phyloP scores from a whole-genome alignment of 2,329 filamentous ascomycete species.

The Alternaria triticimaculans region DNA sequence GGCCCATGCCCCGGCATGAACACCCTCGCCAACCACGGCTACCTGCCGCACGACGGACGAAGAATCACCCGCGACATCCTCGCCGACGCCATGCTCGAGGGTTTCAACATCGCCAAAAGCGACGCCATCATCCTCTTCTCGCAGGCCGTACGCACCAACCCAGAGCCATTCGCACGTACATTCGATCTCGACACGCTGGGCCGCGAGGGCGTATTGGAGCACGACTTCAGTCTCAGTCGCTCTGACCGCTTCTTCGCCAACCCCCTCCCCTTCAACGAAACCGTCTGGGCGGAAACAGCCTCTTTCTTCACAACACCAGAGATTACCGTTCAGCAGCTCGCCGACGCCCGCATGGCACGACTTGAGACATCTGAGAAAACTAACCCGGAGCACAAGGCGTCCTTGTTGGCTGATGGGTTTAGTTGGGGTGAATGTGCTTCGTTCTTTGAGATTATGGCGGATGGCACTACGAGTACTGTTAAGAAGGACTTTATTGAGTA shows the following conservation, averaged over 20 bases:
- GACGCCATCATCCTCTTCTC: slow-evolving; percentile 13
- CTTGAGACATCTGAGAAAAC: slow-evolving; percentile 8
- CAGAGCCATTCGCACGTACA: slow-evolving; percentile 1
- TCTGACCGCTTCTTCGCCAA: slow-evolving; percentile 11
- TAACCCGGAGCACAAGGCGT: slow-evolving; percentile 10
- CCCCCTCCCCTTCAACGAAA: slow-evolving; percentile 12
- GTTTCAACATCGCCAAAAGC: slow-evolving; percentile 12
- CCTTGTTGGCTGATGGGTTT: slow-evolving; percentile 5
- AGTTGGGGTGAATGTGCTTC: slow-evolving; percentile 14
- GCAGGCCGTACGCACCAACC: slow-evolving; percentile 10
- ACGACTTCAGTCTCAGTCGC: slow-evolving; percentile 13
- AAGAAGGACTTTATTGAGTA: slow-evolving; percentile 15
- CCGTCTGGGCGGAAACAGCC: slow-evolving; percentile 9
- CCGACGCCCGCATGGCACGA: background rate
- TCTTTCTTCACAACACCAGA: slow-evolving; percentile 7
- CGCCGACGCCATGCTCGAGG: slow-evolving; percentile 10
- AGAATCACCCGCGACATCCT: slow-evolving; percentile 8
- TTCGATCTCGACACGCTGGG: slow-evolving; percentile 10
- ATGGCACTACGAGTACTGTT: slow-evolving; percentile 10
- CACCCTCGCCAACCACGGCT: background rate
- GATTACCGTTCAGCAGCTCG: slow-evolving; percentile 8
- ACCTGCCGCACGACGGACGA: background rate
- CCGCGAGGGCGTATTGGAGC: slow-evolving; percentile 10
- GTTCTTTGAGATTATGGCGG: slow-evolving; percentile 15
- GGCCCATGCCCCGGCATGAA: background rate